phyloP scores from a whole-genome alignment of 2,329 filamentous ascomycete species.

The Ambrosiella cleistominuta region DNA sequence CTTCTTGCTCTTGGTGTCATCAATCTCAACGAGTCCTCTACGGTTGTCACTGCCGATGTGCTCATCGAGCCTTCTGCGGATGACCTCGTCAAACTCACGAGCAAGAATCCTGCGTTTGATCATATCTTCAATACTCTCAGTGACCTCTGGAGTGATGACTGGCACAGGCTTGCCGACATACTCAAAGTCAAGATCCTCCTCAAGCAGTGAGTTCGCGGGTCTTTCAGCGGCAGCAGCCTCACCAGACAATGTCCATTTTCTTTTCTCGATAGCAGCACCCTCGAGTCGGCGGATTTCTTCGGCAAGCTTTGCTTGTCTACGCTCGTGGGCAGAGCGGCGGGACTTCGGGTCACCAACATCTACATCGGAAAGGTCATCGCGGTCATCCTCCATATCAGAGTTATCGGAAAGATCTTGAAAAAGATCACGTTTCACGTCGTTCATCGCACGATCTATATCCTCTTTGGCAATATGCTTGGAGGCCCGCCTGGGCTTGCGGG shows the following conservation, averaged over 20 bases:
- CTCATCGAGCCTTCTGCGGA: constrained; percentile 56
- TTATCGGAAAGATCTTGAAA: constrained; percentile 65
- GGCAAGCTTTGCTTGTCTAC: constrained; percentile 64
- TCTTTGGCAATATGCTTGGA: constrained; percentile 33
- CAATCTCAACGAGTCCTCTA: constrained; percentile 60
- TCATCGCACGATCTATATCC: constrained; percentile 69
- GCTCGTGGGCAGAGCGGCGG: constrained; percentile 70
- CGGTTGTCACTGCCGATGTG: constrained; percentile 43
- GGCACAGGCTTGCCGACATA: constrained; percentile 86
- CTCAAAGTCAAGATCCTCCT: constrained; percentile 92
- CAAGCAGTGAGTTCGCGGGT: constrained; percentile 78
- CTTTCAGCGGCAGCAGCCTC: constrained; percentile 71
- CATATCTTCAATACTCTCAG: constrained; percentile 77
- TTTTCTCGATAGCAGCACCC: constrained; percentile 72
- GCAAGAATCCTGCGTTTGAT: constrained; percentile 86
- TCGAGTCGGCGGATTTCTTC: constrained; percentile 88
- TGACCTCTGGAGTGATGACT: constrained; percentile 80
- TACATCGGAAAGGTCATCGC: constrained; percentile 44
- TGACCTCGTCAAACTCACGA: constrained; percentile 81
- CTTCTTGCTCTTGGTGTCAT: constrained; percentile 75
- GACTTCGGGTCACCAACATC: constrained; percentile 54
- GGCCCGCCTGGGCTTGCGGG: constrained; percentile 25
- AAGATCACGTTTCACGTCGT: constrained; percentile 70
- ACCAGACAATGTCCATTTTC: constrained; percentile 77
- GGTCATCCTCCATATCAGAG: constrained; percentile 40